Evolutionary conservation across 768 basidiomycete species (phyloP).

Genomic region (Kwoniella dendrophila): DNA sequence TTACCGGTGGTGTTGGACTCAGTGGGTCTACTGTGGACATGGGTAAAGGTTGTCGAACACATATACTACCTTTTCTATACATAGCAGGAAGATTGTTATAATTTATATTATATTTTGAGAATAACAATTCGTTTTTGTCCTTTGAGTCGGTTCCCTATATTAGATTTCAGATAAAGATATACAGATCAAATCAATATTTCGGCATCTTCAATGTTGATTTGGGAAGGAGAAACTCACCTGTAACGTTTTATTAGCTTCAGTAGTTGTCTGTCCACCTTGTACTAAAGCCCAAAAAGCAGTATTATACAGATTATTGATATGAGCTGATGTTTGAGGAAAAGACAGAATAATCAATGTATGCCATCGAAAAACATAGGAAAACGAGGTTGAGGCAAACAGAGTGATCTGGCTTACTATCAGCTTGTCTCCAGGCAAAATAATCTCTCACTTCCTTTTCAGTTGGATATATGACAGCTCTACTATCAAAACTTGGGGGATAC

Average conservation of each 20-base stretch:
- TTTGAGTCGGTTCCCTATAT: conserved; percentile 81
- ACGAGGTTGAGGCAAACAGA: neutral
- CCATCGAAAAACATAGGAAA: no score
- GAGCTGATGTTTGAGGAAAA: conserved; percentile 63
- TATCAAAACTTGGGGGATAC: conserved; percentile 92
- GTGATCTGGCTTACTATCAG: conserved; percentile 71
- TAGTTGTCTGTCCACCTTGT: conserved; percentile 72
- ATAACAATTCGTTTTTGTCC: conserved; percentile 90
- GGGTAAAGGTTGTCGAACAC: conserved; percentile 62
- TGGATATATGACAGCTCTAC: conserved; percentile 81
- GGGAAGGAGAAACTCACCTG: conserved; percentile 60
- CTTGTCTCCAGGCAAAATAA: conserved; percentile 95
- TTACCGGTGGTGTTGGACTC: neutral
- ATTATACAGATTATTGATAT: conserved; percentile 97
- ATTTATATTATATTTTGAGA: conserved; percentile 77
- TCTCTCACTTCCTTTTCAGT: conserved; percentile 71
- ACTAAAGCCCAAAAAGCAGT: conserved; percentile 94
- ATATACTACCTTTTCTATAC: conserved; percentile 81
- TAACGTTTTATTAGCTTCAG: conserved; percentile 79
- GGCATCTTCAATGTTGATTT: neutral
- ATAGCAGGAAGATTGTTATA: conserved; percentile 75
- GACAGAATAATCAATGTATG: no score
- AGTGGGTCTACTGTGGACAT: neutral
- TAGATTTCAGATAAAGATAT: neutral
- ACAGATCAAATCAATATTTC: neutral